phyloP scores from a whole-genome alignment of 345 rosid species.

The Dipteronia sinensis region DNA sequence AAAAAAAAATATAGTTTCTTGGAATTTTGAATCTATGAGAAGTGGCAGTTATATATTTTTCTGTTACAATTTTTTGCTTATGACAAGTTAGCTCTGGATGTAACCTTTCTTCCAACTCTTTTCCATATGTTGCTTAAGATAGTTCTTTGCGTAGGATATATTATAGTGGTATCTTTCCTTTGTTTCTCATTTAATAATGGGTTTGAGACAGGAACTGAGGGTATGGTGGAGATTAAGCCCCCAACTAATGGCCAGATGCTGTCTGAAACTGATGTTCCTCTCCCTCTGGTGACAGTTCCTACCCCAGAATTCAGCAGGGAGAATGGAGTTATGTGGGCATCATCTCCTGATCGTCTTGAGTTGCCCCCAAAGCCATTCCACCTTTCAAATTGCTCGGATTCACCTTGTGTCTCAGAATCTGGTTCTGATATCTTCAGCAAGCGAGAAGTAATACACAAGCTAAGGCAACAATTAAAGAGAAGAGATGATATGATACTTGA shows the following conservation, averaged over 20 bases:
- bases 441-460: conserved; percentile 89
- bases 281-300: conserved; percentile 78
- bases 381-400: conserved; percentile 86
- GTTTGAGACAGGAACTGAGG: conserved; percentile 55
- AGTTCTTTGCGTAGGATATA: neutral
- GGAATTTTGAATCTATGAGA: neutral
- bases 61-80: neutral
- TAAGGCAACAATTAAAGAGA: conserved; percentile 92
- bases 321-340: conserved; percentile 69
- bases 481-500: conserved; percentile 92
- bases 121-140: neutral
- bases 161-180: neutral
- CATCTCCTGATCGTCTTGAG: conserved; percentile 81
- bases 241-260: conserved; percentile 44
- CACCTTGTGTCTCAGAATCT: conserved; percentile 93
- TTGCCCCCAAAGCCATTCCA: conserved; percentile 75
- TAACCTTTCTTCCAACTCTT: neutral
- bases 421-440: conserved; percentile 97
- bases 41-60: neutral
- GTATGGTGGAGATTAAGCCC: conserved; percentile 44
- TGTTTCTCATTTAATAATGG: conserved; percentile 22
- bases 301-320: conserved; percentile 60
- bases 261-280: conserved; percentile 52
- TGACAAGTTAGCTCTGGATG: neutral
- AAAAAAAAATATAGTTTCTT: neutral